A percentile compares a stretch with the other conserved stretches of the same genome.
These are phyloP conservation scores for Clohesyomyces aquaticus DNA, from an alignment of 495 filamentous ascomycete genomes.

Conservation along the genomic window DNA sequence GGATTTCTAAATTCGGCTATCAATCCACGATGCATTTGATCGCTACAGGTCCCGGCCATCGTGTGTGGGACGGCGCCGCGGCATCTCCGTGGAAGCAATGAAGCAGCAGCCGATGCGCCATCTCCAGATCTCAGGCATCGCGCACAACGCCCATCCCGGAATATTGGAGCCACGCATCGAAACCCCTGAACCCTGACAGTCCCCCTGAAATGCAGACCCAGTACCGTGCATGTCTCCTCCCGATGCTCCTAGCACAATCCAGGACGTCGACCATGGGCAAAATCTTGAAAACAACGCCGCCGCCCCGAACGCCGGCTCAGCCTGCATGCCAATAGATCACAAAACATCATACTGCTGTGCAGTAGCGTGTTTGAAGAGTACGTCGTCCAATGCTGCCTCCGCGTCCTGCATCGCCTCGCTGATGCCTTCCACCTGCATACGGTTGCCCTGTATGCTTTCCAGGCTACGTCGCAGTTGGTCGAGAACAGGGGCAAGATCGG, in stretches of 20 bases:
- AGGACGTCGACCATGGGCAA: no score
- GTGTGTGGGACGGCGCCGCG: slow-evolving; percentile 6
- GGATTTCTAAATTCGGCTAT: slow-evolving; percentile 30
- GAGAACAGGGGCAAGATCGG: slow-evolving; percentile 44
- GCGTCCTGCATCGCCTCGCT: slow-evolving; percentile 56
- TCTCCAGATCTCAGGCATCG: slow-evolving; percentile 18
- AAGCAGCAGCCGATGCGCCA: not conserved
- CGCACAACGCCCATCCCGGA: slow-evolving; percentile 12
- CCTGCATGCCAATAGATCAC: slow-evolving; percentile 34
- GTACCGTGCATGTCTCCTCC: slow-evolving; percentile 24
- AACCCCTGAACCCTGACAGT: slow-evolving; percentile 19
- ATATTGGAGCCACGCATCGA: slow-evolving; percentile 23
- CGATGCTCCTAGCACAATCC: no score
- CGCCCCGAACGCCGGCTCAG: slow-evolving; percentile 22
- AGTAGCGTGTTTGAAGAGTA: slow-evolving; percentile 38
- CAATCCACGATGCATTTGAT: slow-evolving; percentile 5
- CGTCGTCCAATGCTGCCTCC: slow-evolving; percentile 55
- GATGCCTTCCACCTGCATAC: slow-evolving; percentile 56
- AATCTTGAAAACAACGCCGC: slow-evolving; percentile 9
- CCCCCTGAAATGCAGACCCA: slow-evolving; percentile 12
- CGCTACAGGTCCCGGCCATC: slow-evolving; percentile 4
- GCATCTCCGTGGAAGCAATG: slow-evolving; percentile 22
- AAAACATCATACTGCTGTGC: slow-evolving; percentile 34
- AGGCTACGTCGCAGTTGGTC: slow-evolving; percentile 59
- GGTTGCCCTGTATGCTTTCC: slow-evolving; percentile 60